A percentile compares a stretch with the other conserved stretches of the same genome.
These are phyloP conservation scores for Salvia hispanica DNA, from an alignment of 257 asterid species.

Conservation along the genomic window DNA sequence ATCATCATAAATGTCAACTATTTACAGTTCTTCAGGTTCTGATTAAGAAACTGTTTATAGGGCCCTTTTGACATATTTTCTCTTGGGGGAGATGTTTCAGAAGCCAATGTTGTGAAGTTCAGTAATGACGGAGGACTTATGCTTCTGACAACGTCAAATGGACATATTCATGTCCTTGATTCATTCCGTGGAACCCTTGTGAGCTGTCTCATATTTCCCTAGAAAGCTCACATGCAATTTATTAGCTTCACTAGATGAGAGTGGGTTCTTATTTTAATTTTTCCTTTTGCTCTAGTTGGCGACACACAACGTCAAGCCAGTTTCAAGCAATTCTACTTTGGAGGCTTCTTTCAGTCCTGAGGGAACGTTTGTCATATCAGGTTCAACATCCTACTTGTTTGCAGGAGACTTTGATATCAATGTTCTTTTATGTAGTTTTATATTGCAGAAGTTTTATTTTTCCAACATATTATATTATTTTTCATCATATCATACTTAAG, in stretches of 20 bases:
- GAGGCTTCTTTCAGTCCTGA: slow-evolving; percentile 99
- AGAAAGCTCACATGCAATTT: not conserved
- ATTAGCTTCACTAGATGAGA: slow-evolving; percentile 20
- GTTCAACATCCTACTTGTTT: slow-evolving; percentile 37
- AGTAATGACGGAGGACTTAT: slow-evolving; percentile 91
- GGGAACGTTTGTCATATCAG: slow-evolving; percentile 91
- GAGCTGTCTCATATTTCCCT: slow-evolving; percentile 36
- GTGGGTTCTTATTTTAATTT: slow-evolving; percentile 21
- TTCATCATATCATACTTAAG: slow-evolving; percentile 16
- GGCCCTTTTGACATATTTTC: slow-evolving; percentile 94
- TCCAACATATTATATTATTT: not conserved
- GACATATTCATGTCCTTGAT: slow-evolving; percentile 89
- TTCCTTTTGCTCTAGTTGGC: slow-evolving; percentile 50
- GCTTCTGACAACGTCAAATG: slow-evolving; percentile 88
- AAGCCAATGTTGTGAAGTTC: slow-evolving; percentile 87
- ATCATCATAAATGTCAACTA: slow-evolving; percentile 23
- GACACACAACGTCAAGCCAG: slow-evolving; percentile 81
- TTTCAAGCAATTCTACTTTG: slow-evolving; percentile 71
- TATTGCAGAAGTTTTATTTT: not conserved
- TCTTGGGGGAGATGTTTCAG: slow-evolving; percentile 88
- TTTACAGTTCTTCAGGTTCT: slow-evolving; percentile 23
- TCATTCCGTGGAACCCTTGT: slow-evolving; percentile 91
- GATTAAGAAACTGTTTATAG: slow-evolving; percentile 48
- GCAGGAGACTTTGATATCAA: not conserved
- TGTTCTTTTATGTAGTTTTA: slow-evolving; percentile 13